phyloP scores from a whole-genome alignment of 2,329 filamentous ascomycete species.

The Calonectria montana region DNA sequence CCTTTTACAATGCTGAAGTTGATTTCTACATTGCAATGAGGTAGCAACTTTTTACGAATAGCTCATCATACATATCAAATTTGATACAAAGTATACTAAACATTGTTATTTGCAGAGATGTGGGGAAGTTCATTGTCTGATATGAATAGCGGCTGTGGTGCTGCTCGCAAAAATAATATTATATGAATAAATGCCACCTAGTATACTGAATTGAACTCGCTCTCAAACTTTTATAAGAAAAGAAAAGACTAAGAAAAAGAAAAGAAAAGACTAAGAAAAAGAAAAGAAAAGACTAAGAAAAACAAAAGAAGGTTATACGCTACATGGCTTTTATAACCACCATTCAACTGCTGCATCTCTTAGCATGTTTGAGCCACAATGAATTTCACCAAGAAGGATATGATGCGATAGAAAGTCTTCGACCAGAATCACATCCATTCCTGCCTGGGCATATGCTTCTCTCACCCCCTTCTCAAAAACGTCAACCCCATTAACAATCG shows the following conservation, averaged over 20 bases:
- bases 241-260: neutral
- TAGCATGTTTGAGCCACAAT: constrained; percentile 40
- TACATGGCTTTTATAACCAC: constrained; percentile 23
- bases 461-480: constrained; percentile 31
- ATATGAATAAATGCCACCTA: no score
- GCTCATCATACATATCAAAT: no score
- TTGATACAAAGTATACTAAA: no score
- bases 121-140: no score
- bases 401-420: constrained; percentile 42
- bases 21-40: no score
- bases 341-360: constrained; percentile 28
- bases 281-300: neutral
- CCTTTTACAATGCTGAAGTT: no score
- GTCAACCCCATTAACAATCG: constrained; percentile 34
- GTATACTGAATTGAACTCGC: no score
- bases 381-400: constrained; percentile 35
- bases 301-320: neutral
- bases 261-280: neutral
- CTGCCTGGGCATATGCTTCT: constrained; percentile 28
- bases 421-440: constrained; percentile 32
- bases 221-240: neutral
- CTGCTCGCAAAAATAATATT: no score
- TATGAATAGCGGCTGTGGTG: no score
- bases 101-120: no score
- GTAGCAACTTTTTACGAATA: no score